Conservation (phyloP, 1,139 yeast genomes). For the Yamadazyma diospyri region DNA sequence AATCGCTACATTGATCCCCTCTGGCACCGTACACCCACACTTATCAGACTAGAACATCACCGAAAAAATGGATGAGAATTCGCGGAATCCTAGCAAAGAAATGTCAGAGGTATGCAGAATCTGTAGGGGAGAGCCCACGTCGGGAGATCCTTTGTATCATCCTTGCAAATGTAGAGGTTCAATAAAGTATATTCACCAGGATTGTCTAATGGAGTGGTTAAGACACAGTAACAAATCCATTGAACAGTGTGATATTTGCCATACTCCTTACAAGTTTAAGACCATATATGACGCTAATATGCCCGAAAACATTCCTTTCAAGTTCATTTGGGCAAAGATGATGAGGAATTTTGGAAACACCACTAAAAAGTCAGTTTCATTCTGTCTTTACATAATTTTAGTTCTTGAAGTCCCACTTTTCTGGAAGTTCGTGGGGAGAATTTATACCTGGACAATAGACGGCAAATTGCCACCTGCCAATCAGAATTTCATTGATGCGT, state of each 20-base stretch:
- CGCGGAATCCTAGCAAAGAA: neutral
- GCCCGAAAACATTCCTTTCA: conserved; percentile 63
- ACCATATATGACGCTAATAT: conserved; percentile 69
- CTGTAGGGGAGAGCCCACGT: conserved; percentile 88
- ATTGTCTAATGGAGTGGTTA: conserved; percentile 88
- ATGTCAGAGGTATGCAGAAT: conserved; percentile 58
- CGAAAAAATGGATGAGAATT: neutral
- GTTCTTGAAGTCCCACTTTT: conserved; percentile 53
- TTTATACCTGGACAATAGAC: conserved; percentile 54
- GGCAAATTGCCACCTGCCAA: conserved; percentile 41
- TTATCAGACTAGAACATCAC: neutral
- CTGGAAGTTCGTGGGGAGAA: conserved; percentile 51
- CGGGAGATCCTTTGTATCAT: conserved; percentile 74
- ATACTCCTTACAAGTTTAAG: conserved; percentile 67
- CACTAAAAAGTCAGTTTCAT: conserved; percentile 22
- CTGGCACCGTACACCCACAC: no score
- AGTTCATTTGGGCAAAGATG: conserved; percentile 40
- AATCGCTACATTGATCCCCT: no score
- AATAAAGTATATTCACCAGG: conserved; percentile 89
- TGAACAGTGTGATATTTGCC: conserved; percentile 85
- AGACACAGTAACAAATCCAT: conserved; percentile 56
- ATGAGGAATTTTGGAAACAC: conserved; percentile 23
- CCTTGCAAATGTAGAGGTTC: conserved; percentile 96
- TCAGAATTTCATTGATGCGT: conserved; percentile 32
- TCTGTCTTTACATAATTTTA: conserved; percentile 35